phyloP scores from a whole-genome alignment of 108 stramenopile species.

The Seminavis robusta region DNA sequence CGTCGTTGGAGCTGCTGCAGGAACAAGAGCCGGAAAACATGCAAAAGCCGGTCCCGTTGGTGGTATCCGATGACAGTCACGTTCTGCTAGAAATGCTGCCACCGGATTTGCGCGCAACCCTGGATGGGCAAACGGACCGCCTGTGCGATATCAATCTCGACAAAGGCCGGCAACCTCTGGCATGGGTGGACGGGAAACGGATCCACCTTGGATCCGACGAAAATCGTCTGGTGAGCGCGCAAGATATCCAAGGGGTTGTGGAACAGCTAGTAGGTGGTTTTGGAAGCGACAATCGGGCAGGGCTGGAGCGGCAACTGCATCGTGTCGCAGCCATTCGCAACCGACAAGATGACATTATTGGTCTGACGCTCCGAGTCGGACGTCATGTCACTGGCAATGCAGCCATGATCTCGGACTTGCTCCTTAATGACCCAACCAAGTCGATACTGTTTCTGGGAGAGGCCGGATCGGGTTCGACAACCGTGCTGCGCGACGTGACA shows the following conservation, averaged over 20 bases:
- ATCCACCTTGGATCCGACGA: background rate
- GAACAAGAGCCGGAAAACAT: no score
- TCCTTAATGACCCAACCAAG: constrained; percentile 7
- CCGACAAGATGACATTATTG: constrained; percentile 15
- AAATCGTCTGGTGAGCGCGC: background rate
- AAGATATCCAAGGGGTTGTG: constrained; percentile 6
- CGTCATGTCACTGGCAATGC: constrained; percentile 29
- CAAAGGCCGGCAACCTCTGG: constrained; percentile 11
- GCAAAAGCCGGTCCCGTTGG: no score
- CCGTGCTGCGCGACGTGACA: constrained; percentile 46
- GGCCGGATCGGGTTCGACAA: constrained; percentile 33
- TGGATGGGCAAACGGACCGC: no score
- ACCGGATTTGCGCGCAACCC: no score
- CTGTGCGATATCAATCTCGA: constrained; percentile 19
- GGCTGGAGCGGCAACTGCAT: constrained; percentile 18
- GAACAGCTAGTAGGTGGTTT: constrained; percentile 6
- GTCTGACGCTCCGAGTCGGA: constrained; percentile 45
- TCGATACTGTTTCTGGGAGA: constrained; percentile 36
- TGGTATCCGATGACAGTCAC: no score
- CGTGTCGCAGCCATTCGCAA: constrained; percentile 18
- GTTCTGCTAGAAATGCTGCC: no score
- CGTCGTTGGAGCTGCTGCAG: no score
- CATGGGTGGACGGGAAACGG: constrained; percentile 15
- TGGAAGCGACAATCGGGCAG: constrained; percentile 29
- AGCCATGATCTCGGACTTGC: constrained; percentile 27